phyloP scores from a whole-genome alignment of 371 early-diverging fungal genomes.

The Blakeslea trispora region DNA sequence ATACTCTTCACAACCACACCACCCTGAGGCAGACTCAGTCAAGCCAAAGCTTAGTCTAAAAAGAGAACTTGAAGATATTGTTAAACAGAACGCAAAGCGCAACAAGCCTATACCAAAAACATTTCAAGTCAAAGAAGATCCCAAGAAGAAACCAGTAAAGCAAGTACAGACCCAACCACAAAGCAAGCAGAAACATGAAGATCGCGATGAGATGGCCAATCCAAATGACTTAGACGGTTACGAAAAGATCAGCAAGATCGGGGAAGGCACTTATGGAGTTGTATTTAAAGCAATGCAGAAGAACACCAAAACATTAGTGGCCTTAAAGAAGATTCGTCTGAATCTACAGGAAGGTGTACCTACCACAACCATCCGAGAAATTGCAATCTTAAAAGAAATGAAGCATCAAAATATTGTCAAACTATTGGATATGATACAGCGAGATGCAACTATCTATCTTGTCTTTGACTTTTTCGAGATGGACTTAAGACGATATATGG shows the following conservation, averaged over 20 bases:
- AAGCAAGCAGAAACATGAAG: neutral
- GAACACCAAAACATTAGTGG: constrained; percentile 80
- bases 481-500: constrained; percentile 96
- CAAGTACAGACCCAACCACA: neutral
- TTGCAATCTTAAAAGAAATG: constrained; percentile 95
- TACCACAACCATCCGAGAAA: constrained; percentile 94
- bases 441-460: constrained; percentile 88
- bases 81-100: too few species aligned
- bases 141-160: neutral
- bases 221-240: constrained; percentile 40
- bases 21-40: too few species aligned
- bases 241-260: constrained; percentile 89
- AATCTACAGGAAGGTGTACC: constrained; percentile 95
- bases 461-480: constrained; percentile 97
- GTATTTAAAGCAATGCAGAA: constrained; percentile 92
- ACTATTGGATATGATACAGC: constrained; percentile 90
- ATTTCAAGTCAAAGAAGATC: neutral
- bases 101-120: too few species aligned
- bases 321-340: constrained; percentile 93
- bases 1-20: too few species aligned
- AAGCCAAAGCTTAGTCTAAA: too few species aligned
- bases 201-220: constrained; percentile 13
- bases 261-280: constrained; percentile 97
- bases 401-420: constrained; percentile 93
- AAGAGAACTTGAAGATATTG: too few species aligned